phyloP scores from a whole-genome alignment of 768 basidiomycete genomes.

The Lyophyllum atratum region DNA sequence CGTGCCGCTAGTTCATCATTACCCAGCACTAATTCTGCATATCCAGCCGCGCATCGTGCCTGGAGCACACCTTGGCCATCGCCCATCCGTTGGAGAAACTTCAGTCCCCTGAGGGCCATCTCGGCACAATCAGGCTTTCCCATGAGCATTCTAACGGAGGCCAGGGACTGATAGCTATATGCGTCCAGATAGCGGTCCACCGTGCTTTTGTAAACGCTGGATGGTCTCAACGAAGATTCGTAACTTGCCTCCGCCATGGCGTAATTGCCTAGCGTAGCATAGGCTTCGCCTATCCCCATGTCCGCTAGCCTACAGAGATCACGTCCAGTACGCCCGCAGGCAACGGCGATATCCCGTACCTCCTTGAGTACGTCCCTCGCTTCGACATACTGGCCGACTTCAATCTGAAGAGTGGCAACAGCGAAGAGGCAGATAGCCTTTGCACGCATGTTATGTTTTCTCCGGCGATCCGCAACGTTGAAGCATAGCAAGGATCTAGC shows the following conservation, averaged over 20 bases:
- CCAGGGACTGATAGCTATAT: background rate
- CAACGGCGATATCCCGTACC: background rate
- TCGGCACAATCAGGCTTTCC: background rate
- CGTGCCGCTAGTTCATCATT: background rate
- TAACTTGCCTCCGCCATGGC: background rate
- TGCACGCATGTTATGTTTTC: background rate
- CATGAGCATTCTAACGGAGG: background rate
- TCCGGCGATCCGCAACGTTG: background rate
- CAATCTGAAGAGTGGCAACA: background rate
- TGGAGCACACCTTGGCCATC: background rate
- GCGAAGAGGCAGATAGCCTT: background rate
- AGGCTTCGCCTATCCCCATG: background rate
- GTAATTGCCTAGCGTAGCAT: slow-evolving; percentile 1
- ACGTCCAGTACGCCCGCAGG: background rate
- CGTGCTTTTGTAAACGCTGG: background rate
- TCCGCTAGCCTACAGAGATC: background rate
- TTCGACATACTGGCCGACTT: slow-evolving; percentile 1
- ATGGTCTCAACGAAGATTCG: background rate
- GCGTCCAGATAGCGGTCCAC: background rate
- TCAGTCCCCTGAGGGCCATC: background rate
- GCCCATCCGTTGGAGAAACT: background rate
- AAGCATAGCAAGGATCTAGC: background rate
- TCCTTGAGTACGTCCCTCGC: background rate
- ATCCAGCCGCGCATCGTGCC: background rate
- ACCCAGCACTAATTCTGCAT: background rate